Evolutionary conservation across 2,329 filamentous ascomycete species (phyloP).

Genomic region (Gliomastix tumulicola): DNA sequence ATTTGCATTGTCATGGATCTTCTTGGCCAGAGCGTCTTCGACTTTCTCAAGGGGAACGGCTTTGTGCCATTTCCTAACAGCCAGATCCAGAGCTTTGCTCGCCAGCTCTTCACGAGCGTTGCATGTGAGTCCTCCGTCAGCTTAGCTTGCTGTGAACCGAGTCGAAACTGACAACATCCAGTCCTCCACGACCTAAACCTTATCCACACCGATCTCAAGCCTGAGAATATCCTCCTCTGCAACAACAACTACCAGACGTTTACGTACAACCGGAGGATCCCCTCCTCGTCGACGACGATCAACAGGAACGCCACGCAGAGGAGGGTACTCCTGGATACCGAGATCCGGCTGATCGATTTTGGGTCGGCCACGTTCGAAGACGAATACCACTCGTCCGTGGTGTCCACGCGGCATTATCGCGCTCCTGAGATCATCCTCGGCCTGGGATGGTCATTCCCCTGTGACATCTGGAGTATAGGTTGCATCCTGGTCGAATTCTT

Average conservation of each 20-base stretch:
- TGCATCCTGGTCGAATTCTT: constrained; percentile 69
- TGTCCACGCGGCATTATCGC: constrained; percentile 63
- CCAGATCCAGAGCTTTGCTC: constrained; percentile 94
- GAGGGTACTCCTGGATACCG: constrained; percentile 59
- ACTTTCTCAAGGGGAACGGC: constrained; percentile 90
- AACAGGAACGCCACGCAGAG: constrained; percentile 56
- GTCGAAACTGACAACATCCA: constrained; percentile 27
- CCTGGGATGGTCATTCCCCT: constrained; percentile 64
- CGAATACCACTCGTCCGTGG: constrained; percentile 66
- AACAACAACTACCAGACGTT: constrained; percentile 62
- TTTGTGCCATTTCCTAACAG: constrained; percentile 98
- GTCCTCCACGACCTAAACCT: constrained; percentile 95
- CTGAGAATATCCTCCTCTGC: constrained; percentile 63
- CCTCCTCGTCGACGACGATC: constrained; percentile 55
- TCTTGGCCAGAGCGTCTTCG: constrained; percentile 93
- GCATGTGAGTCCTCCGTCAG: constrained; percentile 69
- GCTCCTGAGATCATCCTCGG: constrained; percentile 66
- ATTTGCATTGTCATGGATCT: constrained; percentile 79
- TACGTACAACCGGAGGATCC: constrained; percentile 63
- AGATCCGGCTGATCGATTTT: constrained; percentile 66
- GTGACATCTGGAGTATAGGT: constrained; percentile 69
- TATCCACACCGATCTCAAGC: constrained; percentile 80
- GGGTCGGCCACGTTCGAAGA: constrained; percentile 67
- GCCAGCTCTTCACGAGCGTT: constrained; percentile 95
- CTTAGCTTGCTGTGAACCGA: too few species aligned